Conservation (phyloP, 2,329 filamentous ascomycete genomes). For the Aureobasidium sp. region DNA sequence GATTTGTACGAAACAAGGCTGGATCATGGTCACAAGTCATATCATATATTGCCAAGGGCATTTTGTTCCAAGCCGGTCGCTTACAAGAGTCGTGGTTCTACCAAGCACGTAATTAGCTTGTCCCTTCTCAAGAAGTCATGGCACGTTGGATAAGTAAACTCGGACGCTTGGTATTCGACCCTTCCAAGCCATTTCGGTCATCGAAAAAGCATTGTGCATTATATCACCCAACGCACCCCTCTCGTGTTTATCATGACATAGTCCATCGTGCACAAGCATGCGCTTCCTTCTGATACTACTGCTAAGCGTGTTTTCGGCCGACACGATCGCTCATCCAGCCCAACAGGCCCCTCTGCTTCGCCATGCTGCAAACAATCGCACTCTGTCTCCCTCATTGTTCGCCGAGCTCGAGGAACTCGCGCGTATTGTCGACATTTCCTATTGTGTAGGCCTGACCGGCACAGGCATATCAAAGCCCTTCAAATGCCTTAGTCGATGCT, state of each 20-base stretch:
- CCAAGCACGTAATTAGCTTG: too few relatives aligned
- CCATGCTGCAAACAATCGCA: slow-evolving; percentile 28
- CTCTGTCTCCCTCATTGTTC: slow-evolving; percentile 61
- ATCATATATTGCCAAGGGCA: too few relatives aligned
- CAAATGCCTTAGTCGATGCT: slow-evolving; percentile 73
- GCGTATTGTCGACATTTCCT: slow-evolving; percentile 88
- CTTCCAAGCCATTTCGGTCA: background rate
- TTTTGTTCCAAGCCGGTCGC: too few relatives aligned
- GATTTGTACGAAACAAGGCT: too few relatives aligned
- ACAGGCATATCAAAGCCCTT: slow-evolving; percentile 81
- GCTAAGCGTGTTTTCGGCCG: slow-evolving; percentile 18
- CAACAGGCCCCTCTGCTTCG: slow-evolving; percentile 29
- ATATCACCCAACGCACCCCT: slow-evolving; percentile 21
- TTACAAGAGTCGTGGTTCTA: too few relatives aligned
- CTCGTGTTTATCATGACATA: slow-evolving; percentile 18
- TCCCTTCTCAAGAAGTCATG: background rate
- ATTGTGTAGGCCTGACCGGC: slow-evolving; percentile 81
- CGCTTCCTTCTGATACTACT: slow-evolving; percentile 12
- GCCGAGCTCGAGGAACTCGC: slow-evolving; percentile 76
- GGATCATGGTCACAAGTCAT: too few relatives aligned
- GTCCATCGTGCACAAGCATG: slow-evolving; percentile 11
- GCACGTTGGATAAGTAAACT: background rate
- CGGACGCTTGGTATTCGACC: background rate
- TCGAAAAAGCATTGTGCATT: slow-evolving; percentile 2
- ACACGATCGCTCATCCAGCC: slow-evolving; percentile 19